These are phyloP conservation scores for Erythrophleum ivorense DNA, from an alignment of 331 rosid genomes.

Conservation along the genomic window DNA sequence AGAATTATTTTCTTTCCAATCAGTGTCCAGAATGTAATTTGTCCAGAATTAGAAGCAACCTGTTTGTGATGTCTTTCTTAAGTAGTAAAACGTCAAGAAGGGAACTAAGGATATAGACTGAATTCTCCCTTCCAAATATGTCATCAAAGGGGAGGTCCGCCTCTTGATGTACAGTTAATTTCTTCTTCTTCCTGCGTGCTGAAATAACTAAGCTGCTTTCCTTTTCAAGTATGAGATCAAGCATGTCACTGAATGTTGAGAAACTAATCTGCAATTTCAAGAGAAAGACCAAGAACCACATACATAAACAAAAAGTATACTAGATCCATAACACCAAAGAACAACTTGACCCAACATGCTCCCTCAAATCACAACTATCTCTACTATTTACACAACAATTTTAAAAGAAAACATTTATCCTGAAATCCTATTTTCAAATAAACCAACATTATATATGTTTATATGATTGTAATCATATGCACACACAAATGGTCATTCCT, in stretches of 20 bases:
- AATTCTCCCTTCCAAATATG: constrained; percentile 52
- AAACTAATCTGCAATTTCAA: constrained; percentile 66
- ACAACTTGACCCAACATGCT: constrained; percentile 3
- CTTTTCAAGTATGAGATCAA: constrained; percentile 54
- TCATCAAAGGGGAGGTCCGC: constrained; percentile 42
- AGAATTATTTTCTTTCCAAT: background rate
- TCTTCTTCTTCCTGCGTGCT: constrained; percentile 65
- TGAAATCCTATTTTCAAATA: background rate
- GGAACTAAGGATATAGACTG: constrained; percentile 63
- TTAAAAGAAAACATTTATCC: background rate
- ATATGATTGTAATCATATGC: too few species aligned
- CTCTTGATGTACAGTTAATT: constrained; percentile 43
- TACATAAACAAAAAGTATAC: constrained; percentile 3
- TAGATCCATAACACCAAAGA: constrained; percentile 12
- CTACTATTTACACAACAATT: background rate
- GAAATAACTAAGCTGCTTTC: constrained; percentile 43
- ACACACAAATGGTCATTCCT: background rate
- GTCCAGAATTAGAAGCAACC: constrained; percentile 48
- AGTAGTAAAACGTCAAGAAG: constrained; percentile 83
- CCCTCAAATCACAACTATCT: background rate
- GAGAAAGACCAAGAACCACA: constrained; percentile 24
- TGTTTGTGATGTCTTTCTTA: constrained; percentile 73
- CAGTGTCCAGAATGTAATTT: constrained; percentile 1
- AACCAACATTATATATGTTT: background rate
- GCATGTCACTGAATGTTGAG: constrained; percentile 56